Evolutionary conservation across 2,329 filamentous ascomycete species (phyloP).

Genomic region (Aschersonia sp.): DNA sequence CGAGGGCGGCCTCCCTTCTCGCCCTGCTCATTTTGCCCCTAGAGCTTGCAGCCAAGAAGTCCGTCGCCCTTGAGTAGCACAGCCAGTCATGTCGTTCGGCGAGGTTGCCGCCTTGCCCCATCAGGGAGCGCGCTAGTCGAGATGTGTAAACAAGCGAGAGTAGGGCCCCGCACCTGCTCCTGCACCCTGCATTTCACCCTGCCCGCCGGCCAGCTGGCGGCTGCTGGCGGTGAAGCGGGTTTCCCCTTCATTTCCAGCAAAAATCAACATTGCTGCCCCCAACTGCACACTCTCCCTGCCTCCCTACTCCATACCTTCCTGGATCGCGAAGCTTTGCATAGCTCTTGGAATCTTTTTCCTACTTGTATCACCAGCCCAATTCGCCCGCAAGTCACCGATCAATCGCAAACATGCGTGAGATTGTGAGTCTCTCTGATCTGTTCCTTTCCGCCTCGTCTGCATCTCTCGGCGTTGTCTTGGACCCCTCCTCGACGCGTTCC

Average conservation of each 20-base stretch:
- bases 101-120: slow-evolving; percentile 12
- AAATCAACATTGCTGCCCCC: slow-evolving; percentile 12
- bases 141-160: slow-evolving; percentile 19
- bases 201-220: slow-evolving; percentile 5
- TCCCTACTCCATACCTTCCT: slow-evolving; percentile 11
- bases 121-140: slow-evolving; percentile 14
- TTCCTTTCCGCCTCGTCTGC: not conserved
- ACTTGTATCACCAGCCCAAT: not conserved
- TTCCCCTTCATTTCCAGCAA: slow-evolving; percentile 9
- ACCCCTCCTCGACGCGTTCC: slow-evolving; percentile 23
- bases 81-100: slow-evolving; percentile 1
- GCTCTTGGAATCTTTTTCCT: slow-evolving; percentile 14
- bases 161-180: slow-evolving; percentile 11
- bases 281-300: slow-evolving; percentile 9
- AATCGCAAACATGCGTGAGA: slow-evolving; percentile 48
- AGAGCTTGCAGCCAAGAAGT: not conserved
- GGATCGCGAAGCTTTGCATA: slow-evolving; percentile 18
- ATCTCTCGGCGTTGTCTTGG: slow-evolving; percentile 3
- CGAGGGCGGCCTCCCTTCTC: not conserved
- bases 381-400: slow-evolving; percentile 7
- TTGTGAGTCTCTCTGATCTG: slow-evolving; percentile 34
- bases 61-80: not conserved
- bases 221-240: slow-evolving; percentile 13
- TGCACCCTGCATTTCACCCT: slow-evolving; percentile 1
- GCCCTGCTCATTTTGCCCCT: not conserved